A percentile compares a stretch with the other conserved stretches of the same genome.
Evolutionary conservation across 345 rosid genomes (phyloP).

Genomic region (Eucalyptus polyanthemos): DNA sequence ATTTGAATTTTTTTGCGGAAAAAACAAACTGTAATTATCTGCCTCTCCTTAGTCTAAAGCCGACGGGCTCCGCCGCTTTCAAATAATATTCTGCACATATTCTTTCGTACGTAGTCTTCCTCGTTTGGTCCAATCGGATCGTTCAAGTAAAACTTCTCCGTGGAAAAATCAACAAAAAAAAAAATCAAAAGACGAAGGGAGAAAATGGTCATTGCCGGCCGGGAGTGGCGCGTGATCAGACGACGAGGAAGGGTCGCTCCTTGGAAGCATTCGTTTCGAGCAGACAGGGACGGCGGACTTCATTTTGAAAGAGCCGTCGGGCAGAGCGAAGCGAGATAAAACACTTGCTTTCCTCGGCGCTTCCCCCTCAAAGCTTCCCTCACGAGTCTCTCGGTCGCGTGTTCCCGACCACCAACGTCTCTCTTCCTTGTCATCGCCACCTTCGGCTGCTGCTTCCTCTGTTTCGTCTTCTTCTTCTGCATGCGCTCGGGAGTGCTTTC

Average conservation of each 20-base stretch:
- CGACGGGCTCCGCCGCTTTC: not conserved
- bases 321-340: not conserved
- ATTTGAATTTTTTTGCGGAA: not conserved
- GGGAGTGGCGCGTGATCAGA: not conserved
- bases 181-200: not conserved
- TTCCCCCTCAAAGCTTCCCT: not conserved
- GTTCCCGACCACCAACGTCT: not conserved
- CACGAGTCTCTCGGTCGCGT: not conserved
- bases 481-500: not conserved
- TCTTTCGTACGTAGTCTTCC: not conserved
- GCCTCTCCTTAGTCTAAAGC: not conserved
- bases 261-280: not conserved
- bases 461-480: not conserved
- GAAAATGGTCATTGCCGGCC: not conserved
- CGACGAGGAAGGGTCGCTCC: not conserved
- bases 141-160: not conserved
- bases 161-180: not conserved
- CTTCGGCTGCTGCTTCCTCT: not conserved
- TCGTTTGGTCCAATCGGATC: not conserved
- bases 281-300: not conserved
- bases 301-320: not conserved
- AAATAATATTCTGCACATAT: not conserved
- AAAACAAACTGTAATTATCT: not conserved
- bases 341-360: not conserved
- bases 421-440: not conserved